Conservation (phyloP, 441 rosid genomes). For the Adansonia rubrostipa region DNA sequence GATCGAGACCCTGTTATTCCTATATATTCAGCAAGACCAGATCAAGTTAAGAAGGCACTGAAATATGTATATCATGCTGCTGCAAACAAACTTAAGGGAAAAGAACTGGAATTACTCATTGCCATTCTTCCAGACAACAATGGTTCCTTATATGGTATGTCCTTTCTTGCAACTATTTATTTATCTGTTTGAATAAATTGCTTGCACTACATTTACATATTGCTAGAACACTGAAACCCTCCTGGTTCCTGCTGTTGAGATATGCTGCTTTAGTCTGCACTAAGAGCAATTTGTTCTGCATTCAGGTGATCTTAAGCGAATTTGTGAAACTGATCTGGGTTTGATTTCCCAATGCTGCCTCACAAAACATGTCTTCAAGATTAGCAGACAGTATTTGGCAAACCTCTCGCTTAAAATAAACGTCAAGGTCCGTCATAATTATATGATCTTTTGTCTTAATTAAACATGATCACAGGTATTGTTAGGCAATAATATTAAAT, state of each 20-base stretch:
- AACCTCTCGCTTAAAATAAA: slow-evolving; percentile 48
- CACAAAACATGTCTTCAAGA: slow-evolving; percentile 44
- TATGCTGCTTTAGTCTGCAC: slow-evolving; percentile 16
- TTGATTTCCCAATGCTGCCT: slow-evolving; percentile 51
- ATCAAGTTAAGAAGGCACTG: slow-evolving; percentile 43
- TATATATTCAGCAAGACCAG: slow-evolving; percentile 42
- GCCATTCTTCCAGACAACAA: slow-evolving; percentile 50
- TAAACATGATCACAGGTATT: background rate
- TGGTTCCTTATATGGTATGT: slow-evolving; percentile 50
- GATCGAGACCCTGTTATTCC: slow-evolving; percentile 45
- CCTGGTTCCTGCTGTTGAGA: background rate
- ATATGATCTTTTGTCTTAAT: background rate
- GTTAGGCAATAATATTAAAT: background rate
- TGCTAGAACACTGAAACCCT: background rate
- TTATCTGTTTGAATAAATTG: background rate
- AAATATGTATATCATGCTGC: slow-evolving; percentile 38
- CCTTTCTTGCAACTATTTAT: background rate
- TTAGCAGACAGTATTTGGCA: slow-evolving; percentile 42
- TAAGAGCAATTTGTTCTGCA: slow-evolving; percentile 20
- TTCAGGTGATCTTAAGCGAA: slow-evolving; percentile 48
- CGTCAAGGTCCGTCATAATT: slow-evolving; percentile 39
- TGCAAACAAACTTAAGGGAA: slow-evolving; percentile 38
- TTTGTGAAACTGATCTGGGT: slow-evolving; percentile 49
- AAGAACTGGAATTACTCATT: slow-evolving; percentile 48
- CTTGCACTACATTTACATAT: too few species aligned